Evolutionary conservation across 306 rosid species (phyloP).

Genomic region (Corylus americana): DNA sequence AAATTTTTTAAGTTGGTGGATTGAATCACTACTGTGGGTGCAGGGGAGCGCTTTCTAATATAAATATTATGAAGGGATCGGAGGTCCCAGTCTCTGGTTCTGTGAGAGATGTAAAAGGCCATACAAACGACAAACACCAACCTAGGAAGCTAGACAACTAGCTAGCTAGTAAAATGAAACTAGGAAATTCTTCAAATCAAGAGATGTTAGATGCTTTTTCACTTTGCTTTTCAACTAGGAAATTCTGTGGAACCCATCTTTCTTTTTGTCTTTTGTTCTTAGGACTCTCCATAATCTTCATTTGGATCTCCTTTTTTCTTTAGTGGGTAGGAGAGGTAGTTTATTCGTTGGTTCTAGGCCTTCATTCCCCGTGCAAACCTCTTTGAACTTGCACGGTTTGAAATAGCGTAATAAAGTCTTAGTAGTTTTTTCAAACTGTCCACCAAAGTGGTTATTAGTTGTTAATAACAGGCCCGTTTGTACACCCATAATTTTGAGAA

Average conservation of each 20-base stretch:
- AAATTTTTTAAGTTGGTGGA: neutral
- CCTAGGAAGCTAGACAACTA: constrained; percentile 30
- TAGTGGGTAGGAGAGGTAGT: constrained; percentile 34
- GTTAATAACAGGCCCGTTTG: too few species aligned
- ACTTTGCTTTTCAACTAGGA: neutral
- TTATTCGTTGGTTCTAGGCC: constrained; percentile 36
- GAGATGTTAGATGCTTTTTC: too few species aligned
- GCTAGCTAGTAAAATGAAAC: too few species aligned
- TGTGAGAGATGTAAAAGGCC: too few species aligned
- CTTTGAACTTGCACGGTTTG: neutral
- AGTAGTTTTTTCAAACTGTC: too few species aligned
- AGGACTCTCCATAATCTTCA: neutral
- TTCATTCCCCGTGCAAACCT: constrained; percentile 14
- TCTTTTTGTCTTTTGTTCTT: too few species aligned
- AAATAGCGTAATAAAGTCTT: neutral
- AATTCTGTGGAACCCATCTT: too few species aligned
- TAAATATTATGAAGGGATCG: constrained; percentile 57
- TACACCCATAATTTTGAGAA: too few species aligned
- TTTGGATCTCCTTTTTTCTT: constrained; percentile 29
- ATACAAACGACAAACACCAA: constrained; percentile 7
- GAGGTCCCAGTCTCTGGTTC: constrained; percentile 54
- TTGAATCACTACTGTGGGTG: constrained; percentile 24
- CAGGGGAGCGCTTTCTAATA: constrained; percentile 80
- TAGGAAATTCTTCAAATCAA: too few species aligned
- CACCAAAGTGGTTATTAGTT: too few species aligned